Percentiles rank a stretch among this genome's conserved stretches.
Evolutionary conservation across 257 asterid species (phyloP).

Genomic region (Lantana camara): DNA sequence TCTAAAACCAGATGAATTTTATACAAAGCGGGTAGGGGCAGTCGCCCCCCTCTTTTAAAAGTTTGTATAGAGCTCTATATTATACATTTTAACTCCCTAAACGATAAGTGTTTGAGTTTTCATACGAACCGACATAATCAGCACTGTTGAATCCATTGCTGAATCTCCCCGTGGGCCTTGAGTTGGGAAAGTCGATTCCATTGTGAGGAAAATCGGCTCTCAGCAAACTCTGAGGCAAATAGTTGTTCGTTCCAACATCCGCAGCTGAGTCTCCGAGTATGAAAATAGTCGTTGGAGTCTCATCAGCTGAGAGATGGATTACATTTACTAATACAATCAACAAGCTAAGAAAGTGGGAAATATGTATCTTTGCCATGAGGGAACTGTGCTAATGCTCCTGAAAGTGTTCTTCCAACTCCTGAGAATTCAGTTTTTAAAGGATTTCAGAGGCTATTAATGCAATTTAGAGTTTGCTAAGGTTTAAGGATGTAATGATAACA

Average conservation of each 20-base stretch:
- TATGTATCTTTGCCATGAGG: conserved; percentile 31
- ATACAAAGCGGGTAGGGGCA: no score
- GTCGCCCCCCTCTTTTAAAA: no score
- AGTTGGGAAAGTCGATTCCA: conserved; percentile 68
- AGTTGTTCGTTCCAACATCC: conserved; percentile 73
- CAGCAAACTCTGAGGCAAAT: conserved; percentile 29
- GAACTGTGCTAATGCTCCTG: no score
- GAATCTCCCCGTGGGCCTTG: conserved; percentile 74
- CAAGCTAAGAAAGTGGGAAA: conserved; percentile 14
- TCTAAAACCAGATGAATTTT: no score
- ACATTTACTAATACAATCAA: conserved; percentile 28
- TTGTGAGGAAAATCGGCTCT: conserved; percentile 55
- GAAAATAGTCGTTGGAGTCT: conserved; percentile 48
- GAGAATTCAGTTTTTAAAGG: no score
- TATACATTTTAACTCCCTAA: no score
- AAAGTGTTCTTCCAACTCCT: no score
- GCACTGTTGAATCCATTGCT: conserved; percentile 80
- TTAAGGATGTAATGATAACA: conserved; percentile 2
- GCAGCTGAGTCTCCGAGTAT: conserved; percentile 79
- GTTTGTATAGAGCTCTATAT: no score
- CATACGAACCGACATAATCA: conserved; percentile 54
- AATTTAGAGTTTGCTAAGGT: conserved; percentile 11
- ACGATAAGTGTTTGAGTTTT: background rate
- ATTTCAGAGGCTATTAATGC: conserved; percentile 15
- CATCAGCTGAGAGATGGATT: conserved; percentile 38